Percentiles rank a stretch among this genome's conserved stretches.
phyloP scores from a whole-genome alignment of 768 basidiomycete genomes.

The Calocybe cyanea region DNA sequence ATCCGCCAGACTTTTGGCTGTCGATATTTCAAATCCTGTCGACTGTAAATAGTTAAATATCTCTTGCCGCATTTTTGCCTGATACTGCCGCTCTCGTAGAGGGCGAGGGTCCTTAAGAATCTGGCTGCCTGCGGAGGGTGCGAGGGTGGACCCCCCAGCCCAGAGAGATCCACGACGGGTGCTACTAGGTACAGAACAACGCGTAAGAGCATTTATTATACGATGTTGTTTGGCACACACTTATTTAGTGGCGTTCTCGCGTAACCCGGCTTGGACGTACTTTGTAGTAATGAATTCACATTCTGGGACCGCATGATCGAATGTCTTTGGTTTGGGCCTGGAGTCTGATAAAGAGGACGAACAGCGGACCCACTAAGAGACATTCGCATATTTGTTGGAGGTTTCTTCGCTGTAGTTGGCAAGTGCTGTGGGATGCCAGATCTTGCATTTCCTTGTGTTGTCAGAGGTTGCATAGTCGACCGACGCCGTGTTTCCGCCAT shows the following conservation, averaged over 20 bases:
- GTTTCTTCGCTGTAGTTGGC: conserved; percentile 74
- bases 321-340: conserved; percentile 54
- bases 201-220: conserved; percentile 2
- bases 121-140: conserved; percentile 51
- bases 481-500: conserved; percentile 45
- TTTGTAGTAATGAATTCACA: conserved; percentile 63
- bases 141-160: conserved; percentile 47
- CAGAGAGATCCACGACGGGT: conserved; percentile 76
- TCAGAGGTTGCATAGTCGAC: conserved; percentile 55
- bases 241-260: conserved; percentile 74
- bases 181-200: conserved; percentile 38
- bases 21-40: conserved; percentile 63
- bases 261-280: conserved; percentile 60
- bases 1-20: conserved; percentile 62
- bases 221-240: conserved; percentile 34
- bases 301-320: conserved; percentile 71
- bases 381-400: conserved; percentile 52
- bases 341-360: conserved; percentile 47
- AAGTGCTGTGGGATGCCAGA: conserved; percentile 60
- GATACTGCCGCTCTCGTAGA: conserved; percentile 71
- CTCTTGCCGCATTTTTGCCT: conserved; percentile 73
- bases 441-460: conserved; percentile 45
- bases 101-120: conserved; percentile 71
- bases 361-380: conserved; percentile 76
- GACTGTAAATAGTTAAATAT: conserved; percentile 66